Base-by-base conservation (phyloP, 2,329 filamentous ascomycete species). In the Alternaria sp. region DNA sequence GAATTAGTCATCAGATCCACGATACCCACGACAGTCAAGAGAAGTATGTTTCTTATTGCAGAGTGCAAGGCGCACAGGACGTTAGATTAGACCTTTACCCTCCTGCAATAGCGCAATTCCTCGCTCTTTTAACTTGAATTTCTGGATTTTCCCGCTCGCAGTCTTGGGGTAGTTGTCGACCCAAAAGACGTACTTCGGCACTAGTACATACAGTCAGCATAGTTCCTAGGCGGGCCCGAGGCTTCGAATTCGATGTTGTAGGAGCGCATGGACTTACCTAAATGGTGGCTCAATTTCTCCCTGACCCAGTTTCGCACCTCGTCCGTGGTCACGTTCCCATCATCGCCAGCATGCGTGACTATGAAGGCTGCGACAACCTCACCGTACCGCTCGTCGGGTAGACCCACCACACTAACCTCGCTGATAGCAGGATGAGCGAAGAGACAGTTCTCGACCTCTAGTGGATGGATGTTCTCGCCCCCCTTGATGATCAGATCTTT, bases 401-500 rank as follows among this genome's bases (percentile, higher is more conserved):
- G 82, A 0, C 94, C 96, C 0, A 96, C 92, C 2, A 97, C 92
- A 68, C 90, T 92, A 4, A 89, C 93, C 67, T 97, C 93, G 13
- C 85, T 84, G 0, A 98, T 85, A 4, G 85, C 84, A 2, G 88
- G 85, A 75, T 95, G 90, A 44, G 87, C 87, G 65, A 97, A 89
- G 6, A 98, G 85, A 69, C 89, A 95, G 76, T 96, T 94, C 79
- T 99, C 96, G 4, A 98, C 86, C 79, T 98, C 96, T 6, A 97
- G 84, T 0, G 96, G 96, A 78, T 97, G 93, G 59, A 97, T 97
- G 77, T 99, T 99, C 79, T 98, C 96, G 23, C 96, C 96, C 26
- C 92, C 95, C 25, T 93, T 88, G 76, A 98, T 98, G 72, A 99
- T 97, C 58, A 98, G 81, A 77, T 99, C 96, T 81, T 98, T 98